phyloP scores from a whole-genome alignment of 768 basidiomycete species.

The Boletus vinaceobasis region DNA sequence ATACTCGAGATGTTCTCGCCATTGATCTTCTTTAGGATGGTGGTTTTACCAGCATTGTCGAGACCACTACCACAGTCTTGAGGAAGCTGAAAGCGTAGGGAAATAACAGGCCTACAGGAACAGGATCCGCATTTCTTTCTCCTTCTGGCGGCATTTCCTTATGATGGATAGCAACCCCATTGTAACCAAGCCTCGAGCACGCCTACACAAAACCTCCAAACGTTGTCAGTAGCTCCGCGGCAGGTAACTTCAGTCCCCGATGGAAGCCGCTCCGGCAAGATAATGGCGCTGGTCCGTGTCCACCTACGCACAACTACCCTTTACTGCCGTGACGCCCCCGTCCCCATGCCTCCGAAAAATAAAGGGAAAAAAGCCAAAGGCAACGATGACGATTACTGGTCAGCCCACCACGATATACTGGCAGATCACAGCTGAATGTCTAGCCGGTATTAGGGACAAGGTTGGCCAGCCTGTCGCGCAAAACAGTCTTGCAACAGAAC shows the following conservation, averaged over 20 bases:
- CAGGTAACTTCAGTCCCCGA: constrained; percentile 14
- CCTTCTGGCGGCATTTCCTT: constrained; percentile 91
- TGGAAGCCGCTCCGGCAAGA: constrained; percentile 14
- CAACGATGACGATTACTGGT: constrained; percentile 79
- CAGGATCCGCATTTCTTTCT: constrained; percentile 93
- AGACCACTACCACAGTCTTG: constrained; percentile 63
- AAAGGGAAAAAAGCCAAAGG: constrained; percentile 90
- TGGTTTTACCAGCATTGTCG: constrained; percentile 99
- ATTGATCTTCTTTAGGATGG: constrained; percentile 92
- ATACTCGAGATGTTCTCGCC: constrained; percentile 86
- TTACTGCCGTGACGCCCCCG: neutral
- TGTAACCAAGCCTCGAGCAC: neutral
- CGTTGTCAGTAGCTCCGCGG: constrained; percentile 4
- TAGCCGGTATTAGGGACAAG: constrained; percentile 49
- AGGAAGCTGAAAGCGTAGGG: constrained; percentile 9
- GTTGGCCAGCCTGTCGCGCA: constrained; percentile 55
- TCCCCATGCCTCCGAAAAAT: constrained; percentile 50
- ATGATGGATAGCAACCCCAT: constrained; percentile 98
- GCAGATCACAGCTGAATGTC: constrained; percentile 16
- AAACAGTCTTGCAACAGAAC: constrained; percentile 31
- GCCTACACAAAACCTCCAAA: no score
- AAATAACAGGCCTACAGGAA: constrained; percentile 63
- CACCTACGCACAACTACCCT: neutral
- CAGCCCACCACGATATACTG: constrained; percentile 16
- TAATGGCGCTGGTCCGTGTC: neutral